Percentiles rank a stretch among this genome's conserved stretches.
Conservation (phyloP, 371 early-diverging fungal species). For the Thermomucor indicae-seudaticae region DNA sequence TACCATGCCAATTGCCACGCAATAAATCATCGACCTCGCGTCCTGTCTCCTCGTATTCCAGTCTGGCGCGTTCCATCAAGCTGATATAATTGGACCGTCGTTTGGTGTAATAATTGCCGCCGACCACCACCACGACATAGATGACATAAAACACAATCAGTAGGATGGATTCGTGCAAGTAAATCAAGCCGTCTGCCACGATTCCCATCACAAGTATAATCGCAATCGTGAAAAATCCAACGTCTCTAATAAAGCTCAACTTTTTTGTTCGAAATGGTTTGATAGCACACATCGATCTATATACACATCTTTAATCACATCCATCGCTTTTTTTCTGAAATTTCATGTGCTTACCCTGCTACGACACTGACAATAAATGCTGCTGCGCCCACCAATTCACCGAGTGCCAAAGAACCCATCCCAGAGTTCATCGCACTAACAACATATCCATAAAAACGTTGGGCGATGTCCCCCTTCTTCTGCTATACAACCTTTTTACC, state of each 20-base stretch:
- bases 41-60: conserved; percentile 43
- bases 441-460: neutral
- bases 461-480: neutral
- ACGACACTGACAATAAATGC: conserved; percentile 75
- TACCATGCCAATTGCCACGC: conserved; percentile 32
- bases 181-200: conserved; percentile 56
- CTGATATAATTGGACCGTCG: conserved; percentile 32
- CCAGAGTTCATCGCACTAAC: conserved; percentile 66
- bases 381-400: conserved; percentile 79
- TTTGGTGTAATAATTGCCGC: conserved; percentile 49
- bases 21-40: conserved; percentile 38
- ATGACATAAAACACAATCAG: conserved; percentile 50
- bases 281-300: conserved; percentile 69
- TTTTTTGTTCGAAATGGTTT: conserved; percentile 62
- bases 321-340: neutral
- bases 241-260: conserved; percentile 67
- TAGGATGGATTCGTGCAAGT: conserved; percentile 53
- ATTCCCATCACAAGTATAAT: conserved; percentile 55
- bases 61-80: conserved; percentile 36
- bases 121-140: conserved; percentile 58
- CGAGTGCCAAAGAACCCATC: conserved; percentile 73
- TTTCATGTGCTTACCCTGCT: conserved; percentile 39
- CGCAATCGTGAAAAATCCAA: conserved; percentile 65
- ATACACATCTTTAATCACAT: neutral
- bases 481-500: conserved; percentile 10